Conservation (phyloP, 2,329 filamentous ascomycete species). For the Fusarium bulbicola region DNA sequence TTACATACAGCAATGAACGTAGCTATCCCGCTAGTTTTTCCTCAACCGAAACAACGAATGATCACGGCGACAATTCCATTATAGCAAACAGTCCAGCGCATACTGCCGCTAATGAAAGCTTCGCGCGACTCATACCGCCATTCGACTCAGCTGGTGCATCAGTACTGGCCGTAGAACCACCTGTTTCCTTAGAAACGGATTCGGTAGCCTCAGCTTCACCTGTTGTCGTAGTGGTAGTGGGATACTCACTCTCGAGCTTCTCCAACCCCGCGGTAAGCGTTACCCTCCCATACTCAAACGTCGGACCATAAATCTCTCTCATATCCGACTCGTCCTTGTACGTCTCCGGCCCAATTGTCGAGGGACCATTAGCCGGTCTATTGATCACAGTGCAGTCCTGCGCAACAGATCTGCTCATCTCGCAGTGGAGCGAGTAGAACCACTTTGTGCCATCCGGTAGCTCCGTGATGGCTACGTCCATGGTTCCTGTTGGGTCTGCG, state of each 20-base stretch:
- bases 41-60: fast-evolving
- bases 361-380: background rate
- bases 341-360: background rate
- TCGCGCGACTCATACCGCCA: fast-evolving
- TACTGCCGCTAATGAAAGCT: background rate
- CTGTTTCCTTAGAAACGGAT: background rate
- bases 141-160: background rate
- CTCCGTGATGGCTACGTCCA: background rate
- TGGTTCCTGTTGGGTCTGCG: background rate
- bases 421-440: background rate
- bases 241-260: background rate
- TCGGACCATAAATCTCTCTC: background rate
- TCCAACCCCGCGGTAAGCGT: background rate
- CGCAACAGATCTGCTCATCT: background rate
- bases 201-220: background rate
- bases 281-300: background rate
- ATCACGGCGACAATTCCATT: background rate
- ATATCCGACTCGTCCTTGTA: background rate
- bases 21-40: fast-evolving
- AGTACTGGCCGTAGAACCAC: fast-evolving
- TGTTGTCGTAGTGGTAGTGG: background rate
- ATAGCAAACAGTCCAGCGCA: background rate
- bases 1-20: fast-evolving
- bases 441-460: background rate
- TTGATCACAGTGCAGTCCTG: background rate